Evolutionary conservation across 73 alveolate species (phyloP).

Genomic region (Durusdinium trenchii): DNA sequence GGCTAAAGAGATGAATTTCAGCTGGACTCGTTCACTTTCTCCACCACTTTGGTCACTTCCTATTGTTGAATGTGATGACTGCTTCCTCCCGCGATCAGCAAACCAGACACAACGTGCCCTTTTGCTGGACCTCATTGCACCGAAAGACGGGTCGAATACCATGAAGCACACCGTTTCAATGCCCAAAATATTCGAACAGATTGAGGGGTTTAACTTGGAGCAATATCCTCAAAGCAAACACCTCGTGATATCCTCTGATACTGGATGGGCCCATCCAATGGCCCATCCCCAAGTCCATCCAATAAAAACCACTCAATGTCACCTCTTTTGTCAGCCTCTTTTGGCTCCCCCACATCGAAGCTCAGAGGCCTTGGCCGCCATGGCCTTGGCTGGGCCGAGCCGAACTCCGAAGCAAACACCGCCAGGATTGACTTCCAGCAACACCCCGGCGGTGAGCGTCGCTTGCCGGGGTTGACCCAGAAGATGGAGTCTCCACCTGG

Average conservation of each 20-base stretch:
- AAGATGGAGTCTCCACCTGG: background rate
- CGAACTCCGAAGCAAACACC: background rate
- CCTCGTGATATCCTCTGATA: background rate
- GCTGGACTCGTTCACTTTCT: background rate
- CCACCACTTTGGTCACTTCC: background rate
- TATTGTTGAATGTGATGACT: too few species aligned
- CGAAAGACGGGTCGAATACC: too few species aligned
- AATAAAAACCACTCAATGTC: background rate
- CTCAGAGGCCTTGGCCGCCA: background rate
- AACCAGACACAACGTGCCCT: too few species aligned
- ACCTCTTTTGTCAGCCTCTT: background rate
- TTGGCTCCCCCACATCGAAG: background rate
- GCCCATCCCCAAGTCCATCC: background rate
- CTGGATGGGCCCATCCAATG: background rate
- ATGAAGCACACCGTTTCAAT: too few species aligned
- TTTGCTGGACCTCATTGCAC: too few species aligned
- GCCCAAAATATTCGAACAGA: too few species aligned
- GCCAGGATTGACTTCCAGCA: slow-evolving; percentile 86
- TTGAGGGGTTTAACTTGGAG: too few species aligned
- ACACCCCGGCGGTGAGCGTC: slow-evolving; percentile 88
- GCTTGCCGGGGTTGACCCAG: background rate
- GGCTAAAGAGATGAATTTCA: background rate
- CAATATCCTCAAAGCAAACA: background rate
- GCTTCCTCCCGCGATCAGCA: too few species aligned
- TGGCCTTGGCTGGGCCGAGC: background rate